Conservation (phyloP, 805 yeast species). For the Cyberlindnera subsufficiens region DNA sequence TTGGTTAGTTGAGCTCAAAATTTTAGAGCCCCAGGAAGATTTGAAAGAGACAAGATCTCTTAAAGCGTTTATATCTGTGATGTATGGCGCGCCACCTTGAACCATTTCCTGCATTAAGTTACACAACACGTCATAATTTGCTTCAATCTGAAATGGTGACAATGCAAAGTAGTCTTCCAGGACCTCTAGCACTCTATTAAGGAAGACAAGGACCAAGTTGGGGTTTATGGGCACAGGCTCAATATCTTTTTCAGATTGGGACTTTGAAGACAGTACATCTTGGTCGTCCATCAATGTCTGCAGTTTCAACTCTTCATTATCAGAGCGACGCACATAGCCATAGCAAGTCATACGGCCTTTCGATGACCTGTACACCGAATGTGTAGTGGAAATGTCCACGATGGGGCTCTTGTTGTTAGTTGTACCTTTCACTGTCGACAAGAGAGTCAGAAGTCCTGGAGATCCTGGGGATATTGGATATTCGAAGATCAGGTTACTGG, state of each 20-base stretch:
- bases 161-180: constrained; percentile 61
- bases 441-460: constrained; percentile 26
- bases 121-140: constrained; percentile 65
- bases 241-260: constrained; percentile 5
- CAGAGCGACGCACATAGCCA: constrained; percentile 14
- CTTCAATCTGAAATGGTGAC: constrained; percentile 50
- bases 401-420: constrained; percentile 14
- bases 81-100: constrained; percentile 69
- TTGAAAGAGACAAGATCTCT: constrained; percentile 60
- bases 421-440: constrained; percentile 17
- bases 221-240: constrained; percentile 34
- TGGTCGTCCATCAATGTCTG: constrained; percentile 10
- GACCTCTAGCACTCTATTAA: constrained; percentile 42
- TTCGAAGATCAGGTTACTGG: constrained; percentile 31
- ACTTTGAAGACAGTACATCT: not conserved
- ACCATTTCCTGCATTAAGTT: constrained; percentile 71
- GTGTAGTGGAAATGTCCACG: constrained; percentile 14
- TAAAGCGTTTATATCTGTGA: constrained; percentile 65
- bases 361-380: constrained; percentile 12
- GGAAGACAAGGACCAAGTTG: constrained; percentile 47
- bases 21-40: constrained; percentile 26
- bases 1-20: constrained; percentile 32
- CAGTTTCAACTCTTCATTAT: constrained; percentile 8
- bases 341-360: constrained; percentile 12
- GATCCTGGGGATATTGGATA: constrained; percentile 29